Percentiles rank a stretch among this genome's conserved stretches.
Evolutionary conservation across 148 eudicot species (phyloP).

Genomic region (Rhododendron vialii): DNA sequence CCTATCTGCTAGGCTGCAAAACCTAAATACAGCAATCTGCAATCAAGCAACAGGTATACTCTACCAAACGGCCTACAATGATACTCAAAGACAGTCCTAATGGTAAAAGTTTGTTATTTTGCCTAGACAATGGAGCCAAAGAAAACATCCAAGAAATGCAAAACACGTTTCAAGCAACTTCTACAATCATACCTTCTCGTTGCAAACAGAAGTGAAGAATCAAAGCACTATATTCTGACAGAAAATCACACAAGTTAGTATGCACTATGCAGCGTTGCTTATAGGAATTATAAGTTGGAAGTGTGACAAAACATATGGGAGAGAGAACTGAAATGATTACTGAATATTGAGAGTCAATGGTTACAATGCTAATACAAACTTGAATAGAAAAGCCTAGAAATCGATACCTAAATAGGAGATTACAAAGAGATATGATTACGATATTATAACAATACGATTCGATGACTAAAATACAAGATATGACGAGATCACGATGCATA

Average conservation of each 20-base stretch:
- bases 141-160: not conserved
- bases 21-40: conserved; percentile 8
- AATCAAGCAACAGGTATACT: conserved; percentile 7
- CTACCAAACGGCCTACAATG: not conserved
- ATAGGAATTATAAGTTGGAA: not conserved
- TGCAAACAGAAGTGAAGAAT: not conserved
- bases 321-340: too few relatives aligned
- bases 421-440: too few relatives aligned
- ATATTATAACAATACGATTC: too few relatives aligned
- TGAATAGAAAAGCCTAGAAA: too few relatives aligned
- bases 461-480: too few relatives aligned
- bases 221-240: not conserved
- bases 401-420: too few relatives aligned
- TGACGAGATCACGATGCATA: too few relatives aligned
- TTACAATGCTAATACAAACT: too few relatives aligned
- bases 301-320: too few relatives aligned
- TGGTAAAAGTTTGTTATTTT: not conserved
- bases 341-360: too few relatives aligned
- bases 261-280: not conserved
- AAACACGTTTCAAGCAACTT: not conserved
- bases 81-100: not conserved
- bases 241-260: not conserved
- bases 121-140: not conserved
- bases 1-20: conserved; percentile 7
- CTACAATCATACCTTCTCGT: not conserved